These are phyloP conservation scores for Quercus rubra DNA, from an alignment of 306 rosid genomes.

Conservation along the genomic window DNA sequence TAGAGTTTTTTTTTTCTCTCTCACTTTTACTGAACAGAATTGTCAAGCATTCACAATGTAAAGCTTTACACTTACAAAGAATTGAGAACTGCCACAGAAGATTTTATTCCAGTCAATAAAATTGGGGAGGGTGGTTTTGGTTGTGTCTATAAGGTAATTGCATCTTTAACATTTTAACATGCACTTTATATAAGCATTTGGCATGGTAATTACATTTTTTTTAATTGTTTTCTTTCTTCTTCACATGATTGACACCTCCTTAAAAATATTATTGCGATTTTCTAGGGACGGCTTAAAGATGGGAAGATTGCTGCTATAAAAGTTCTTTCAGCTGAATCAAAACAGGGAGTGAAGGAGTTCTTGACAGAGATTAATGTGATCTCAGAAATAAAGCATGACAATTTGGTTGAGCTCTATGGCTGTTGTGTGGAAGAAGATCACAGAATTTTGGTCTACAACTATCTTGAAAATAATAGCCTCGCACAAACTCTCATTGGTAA, in stretches of 20 bases:
- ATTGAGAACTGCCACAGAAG: conserved; percentile 63
- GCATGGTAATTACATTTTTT: neutral
- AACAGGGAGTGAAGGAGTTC: conserved; percentile 88
- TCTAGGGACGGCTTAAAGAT: conserved; percentile 78
- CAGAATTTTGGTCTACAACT: conserved; percentile 88
- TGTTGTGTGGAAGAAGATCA: conserved; percentile 75
- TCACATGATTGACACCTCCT: conserved; percentile 14
- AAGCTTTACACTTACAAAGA: conserved; percentile 60
- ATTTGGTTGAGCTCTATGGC: conserved; percentile 87
- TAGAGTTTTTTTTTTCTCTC: neutral
- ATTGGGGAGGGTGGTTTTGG: conserved; percentile 99
- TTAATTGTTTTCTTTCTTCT: conserved; percentile 1
- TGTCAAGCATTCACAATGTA: conserved; percentile 66
- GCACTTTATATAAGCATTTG: neutral
- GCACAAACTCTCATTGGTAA: conserved; percentile 82
- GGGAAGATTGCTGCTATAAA: conserved; percentile 90
- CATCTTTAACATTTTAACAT: neutral
- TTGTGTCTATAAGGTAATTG: conserved; percentile 80
- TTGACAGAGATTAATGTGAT: conserved; percentile 90
- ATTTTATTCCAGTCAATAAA: conserved; percentile 68
- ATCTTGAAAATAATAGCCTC: conserved; percentile 93
- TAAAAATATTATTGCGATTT: conserved; percentile 20
- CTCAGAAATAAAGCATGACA: conserved; percentile 79
- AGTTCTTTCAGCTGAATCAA: conserved; percentile 89
- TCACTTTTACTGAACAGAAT: conserved; percentile 31